Base-by-base conservation (phyloP, 306 rosid genomes). In the Vicia sativa region DNA sequence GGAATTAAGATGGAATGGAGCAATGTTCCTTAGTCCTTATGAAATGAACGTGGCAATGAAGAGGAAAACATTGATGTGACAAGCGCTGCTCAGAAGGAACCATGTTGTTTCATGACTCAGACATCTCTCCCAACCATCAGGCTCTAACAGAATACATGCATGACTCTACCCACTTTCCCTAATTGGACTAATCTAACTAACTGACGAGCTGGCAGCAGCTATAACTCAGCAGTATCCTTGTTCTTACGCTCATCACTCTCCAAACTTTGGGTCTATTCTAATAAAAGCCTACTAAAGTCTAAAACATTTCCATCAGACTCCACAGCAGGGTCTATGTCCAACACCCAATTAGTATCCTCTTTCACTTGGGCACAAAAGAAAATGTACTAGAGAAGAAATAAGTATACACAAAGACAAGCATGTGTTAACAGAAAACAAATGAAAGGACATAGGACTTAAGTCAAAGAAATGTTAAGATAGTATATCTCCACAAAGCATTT, bases 401-500 rank as follows among this genome's bases (percentile, higher is more conserved):
- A 23, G 8, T 7, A 35, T 3, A 61, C 38, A 71, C 63, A 50
- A 35, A 67, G 23, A 68, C 65, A 23, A 53, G 4, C 16, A 53
- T 7, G 15, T 1, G 54, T 14, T 58, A 58, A 58, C 25, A 58
- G n/a, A 28, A 14, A 58, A 58, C 23, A 34, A 12, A 59, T 35
- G 9, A 35, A 35, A 59, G 14, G 44, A 59, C 45, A 35, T 15
- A 59, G 14, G 44, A 59, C 45, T 59, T n/a, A 9, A 34, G 28
- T 35, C 34, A 23, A 53, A 53, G 58, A 57, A 9, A 69, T 12
- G 28, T 11, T 55, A 25, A 23, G 13, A 28, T 55, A 15, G 55
- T 8, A 15, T 14, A 26, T 69, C 74, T 43, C 58, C 74, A 7
- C 45, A 57, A 43, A 68, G 2, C 55, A 28, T 28, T 56, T 9